phyloP scores from a whole-genome alignment of 768 basidiomycete species.

The Macrolepiota albuminosa region DNA sequence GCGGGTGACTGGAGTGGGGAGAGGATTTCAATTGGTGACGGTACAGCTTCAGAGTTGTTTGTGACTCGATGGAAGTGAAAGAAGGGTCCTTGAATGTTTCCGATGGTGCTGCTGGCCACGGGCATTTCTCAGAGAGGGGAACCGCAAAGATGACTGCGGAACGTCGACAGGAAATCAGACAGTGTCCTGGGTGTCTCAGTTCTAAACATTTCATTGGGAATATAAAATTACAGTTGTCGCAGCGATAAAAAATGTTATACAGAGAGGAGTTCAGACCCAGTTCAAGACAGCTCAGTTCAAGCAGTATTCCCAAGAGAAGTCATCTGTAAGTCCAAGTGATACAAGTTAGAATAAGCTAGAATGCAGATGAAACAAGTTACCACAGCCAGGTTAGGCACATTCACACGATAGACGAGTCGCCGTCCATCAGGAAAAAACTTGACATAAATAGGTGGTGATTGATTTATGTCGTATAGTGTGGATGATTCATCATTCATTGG shows the following conservation, averaged over 20 bases:
- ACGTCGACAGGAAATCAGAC: constrained; percentile 35
- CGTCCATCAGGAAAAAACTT: not conserved
- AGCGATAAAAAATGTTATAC: too few species aligned
- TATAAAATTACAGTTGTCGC: too few species aligned
- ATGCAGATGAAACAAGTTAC: not conserved
- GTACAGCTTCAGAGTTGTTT: not conserved
- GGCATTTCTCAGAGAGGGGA: constrained; percentile 42
- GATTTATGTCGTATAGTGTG: not conserved
- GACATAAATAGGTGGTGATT: not conserved
- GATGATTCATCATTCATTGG: not conserved
- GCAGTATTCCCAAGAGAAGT: too few species aligned
- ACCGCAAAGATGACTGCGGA: constrained; percentile 31
- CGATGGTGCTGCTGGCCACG: not conserved
- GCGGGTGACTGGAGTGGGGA: not conserved
- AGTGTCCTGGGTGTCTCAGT: not conserved
- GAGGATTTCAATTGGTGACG: constrained; percentile 3
- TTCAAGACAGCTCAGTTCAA: too few species aligned
- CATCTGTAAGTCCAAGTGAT: too few species aligned
- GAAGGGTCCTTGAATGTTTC: not conserved
- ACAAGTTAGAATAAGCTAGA: too few species aligned
- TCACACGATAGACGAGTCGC: not conserved
- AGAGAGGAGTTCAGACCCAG: too few species aligned
- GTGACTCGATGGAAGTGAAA: not conserved
- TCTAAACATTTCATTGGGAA: too few species aligned
- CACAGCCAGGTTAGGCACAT: not conserved